Evolutionary conservation across 768 basidiomycete genomes (phyloP), one percentile per base, ranked within the genome.

Genomic region (Tylopilus sp.): DNA sequence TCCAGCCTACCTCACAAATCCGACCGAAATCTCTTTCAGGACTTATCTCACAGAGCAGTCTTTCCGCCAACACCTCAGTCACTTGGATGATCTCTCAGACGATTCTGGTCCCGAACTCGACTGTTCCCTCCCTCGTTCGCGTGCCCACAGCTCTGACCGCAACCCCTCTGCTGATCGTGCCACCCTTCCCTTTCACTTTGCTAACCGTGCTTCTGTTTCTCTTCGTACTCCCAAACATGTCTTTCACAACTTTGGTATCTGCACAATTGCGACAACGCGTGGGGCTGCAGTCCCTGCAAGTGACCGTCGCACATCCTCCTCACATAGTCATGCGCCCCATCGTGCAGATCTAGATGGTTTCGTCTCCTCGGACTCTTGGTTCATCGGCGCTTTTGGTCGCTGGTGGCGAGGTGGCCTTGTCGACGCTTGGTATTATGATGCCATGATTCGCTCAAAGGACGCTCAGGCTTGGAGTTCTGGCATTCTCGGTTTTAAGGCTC

Each of bases 31-130:
- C 42, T 93, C 93, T 7, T 98, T 99, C 71, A 85, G 95, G 47
- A 78, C 92, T 18, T 95, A 91, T 73, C 85, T 98, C 59, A 98
- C 95, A n/a, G 94, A 97, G 65, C 90, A 91, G 64, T 95, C 93
- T 22, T 98, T 99, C 69, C 90, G 95, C 47, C 89, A 91, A 49
- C 94, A 98, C 69, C 80, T 98, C 53, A 90, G 83, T 53, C 86
- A 85, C 49, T 81, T 97, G 61, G 86, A 94, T 60, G 85, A 86
- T 61, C 74, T 72, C 42, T 65, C 72, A 51, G 79, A 83, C 47
- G 84, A 86, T 50, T 71, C 78, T 50, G 40, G 21, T 3, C 15
- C 45, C 1, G 75, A 80, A 51, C 65, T 65, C 48, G 59, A 69
- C 52, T 60, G 58, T 45, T 55, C 65, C 38, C 59, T 57, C 49